These are phyloP conservation scores for Aspergillus ostianus DNA, from an alignment of 495 filamentous ascomycete species.

Conservation along the genomic window DNA sequence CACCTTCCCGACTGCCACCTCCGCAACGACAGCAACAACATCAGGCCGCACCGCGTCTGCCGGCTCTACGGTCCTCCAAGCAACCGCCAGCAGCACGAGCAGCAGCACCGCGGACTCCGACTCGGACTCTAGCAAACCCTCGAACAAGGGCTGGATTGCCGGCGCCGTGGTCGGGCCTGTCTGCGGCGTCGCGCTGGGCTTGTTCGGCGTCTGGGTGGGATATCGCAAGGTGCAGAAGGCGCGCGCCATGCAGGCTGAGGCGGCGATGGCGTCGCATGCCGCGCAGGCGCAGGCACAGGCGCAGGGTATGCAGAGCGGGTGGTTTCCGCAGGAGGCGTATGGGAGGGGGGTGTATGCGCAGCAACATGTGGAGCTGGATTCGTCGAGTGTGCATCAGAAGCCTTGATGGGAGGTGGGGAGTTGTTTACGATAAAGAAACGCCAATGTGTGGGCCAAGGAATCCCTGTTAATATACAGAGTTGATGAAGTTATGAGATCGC, in stretches of 20 bases:
- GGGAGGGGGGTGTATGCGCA: neutral
- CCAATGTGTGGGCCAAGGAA: too few relatives aligned
- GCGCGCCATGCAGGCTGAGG: neutral
- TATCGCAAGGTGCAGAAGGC: neutral
- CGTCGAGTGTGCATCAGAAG: neutral
- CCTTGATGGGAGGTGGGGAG: neutral
- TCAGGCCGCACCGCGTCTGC: neutral
- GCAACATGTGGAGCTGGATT: neutral
- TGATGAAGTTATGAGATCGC: neutral
- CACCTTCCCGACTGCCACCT: too few relatives aligned
- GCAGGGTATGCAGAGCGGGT: too few relatives aligned
- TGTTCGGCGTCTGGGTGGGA: neutral
- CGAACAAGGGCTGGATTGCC: neutral
- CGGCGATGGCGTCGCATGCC: neutral
- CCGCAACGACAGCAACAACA: too few relatives aligned
- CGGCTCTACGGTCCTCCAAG: neutral
- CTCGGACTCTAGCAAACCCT: neutral
- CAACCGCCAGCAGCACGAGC: neutral
- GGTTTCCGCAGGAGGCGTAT: too few relatives aligned
- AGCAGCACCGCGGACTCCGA: neutral
- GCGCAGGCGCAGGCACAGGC: too few relatives aligned
- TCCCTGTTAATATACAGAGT: neutral
- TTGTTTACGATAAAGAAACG: too few relatives aligned
- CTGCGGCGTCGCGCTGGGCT: neutral
- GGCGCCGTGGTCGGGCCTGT: conserved; percentile 1